Base-by-base conservation (phyloP, 1,284 basidiomycete species). In the Sporisorium exsertum region DNA sequence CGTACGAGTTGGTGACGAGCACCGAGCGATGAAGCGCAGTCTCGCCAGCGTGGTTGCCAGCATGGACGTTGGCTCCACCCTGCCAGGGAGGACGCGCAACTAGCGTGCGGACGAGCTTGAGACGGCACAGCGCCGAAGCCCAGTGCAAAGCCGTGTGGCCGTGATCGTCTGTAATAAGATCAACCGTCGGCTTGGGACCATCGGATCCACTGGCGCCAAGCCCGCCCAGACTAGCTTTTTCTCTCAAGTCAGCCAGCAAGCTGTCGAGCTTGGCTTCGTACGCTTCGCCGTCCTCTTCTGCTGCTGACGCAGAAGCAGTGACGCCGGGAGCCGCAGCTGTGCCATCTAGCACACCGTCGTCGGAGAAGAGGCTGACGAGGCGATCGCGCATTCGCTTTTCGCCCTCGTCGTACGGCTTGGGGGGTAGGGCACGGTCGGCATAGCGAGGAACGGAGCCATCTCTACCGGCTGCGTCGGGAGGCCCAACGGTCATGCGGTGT, bases 101-200 rank as follows among this genome's bases (percentile, higher is more conserved):
- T 4, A 85, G 76, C 58, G 79, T 78, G 2, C 73, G 64, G 29
- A 85, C 83, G 2, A 84, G 72, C 29, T 72, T 62, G 49, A 84
- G 70, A 26, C 92, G 90, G 2, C 91, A 94, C 47, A 98, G 88
- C 40, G 94, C 93, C 7, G 94, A 91, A 1, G 97, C 95, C 84
- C 97, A 90, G 85, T 99, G 97, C 29, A 99, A 88, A 7, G 96
- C 92, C 0, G 94, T 95, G 86, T 99, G 96, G 0, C 94, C 94
- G 81, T 95, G 92, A 74, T 97, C 94, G 82, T 99, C 97, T 42
- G 82, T 83, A 52, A 85, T 77, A 26, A 91, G 86, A 61, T 91
- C 89, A 4, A 93, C 85, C 5, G 93, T 88, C 3, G 88, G 82
- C 20, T 82, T 81, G 0, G 92, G 89, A 73, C 93, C 91, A 68